A percentile compares a stretch with the other conserved stretches of the same genome.
Conservation (phyloP, 768 basidiomycete genomes). For the Kwoniella heveanensis region DNA sequence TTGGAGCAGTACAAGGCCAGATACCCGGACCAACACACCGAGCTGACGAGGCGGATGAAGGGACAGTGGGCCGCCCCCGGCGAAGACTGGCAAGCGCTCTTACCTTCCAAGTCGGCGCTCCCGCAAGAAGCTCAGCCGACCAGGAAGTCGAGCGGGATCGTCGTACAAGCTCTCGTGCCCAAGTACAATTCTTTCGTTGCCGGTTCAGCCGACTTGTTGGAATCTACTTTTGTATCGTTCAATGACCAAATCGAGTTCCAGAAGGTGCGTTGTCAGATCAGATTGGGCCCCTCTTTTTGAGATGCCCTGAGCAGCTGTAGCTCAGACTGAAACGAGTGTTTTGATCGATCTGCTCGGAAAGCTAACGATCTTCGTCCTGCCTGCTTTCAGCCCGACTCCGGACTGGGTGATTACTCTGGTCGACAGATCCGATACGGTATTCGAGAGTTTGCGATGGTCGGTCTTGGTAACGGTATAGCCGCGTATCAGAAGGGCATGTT, state of each 20-base stretch:
- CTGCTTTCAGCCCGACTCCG: constrained; percentile 33
- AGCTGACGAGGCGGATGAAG: constrained; percentile 32
- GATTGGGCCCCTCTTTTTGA: too few species aligned
- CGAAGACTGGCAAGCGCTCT: constrained; percentile 36
- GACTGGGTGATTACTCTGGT: constrained; percentile 50
- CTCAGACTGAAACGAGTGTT: too few species aligned
- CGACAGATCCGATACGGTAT: constrained; percentile 54
- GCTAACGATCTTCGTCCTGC: background rate
- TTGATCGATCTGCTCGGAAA: too few species aligned
- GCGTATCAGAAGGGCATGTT: constrained; percentile 55
- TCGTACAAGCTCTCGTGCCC: constrained; percentile 43
- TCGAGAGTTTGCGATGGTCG: constrained; percentile 53
- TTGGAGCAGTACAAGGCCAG: constrained; percentile 31
- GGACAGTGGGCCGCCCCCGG: constrained; percentile 30
- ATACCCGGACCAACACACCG: constrained; percentile 37
- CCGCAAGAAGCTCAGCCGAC: constrained; percentile 36
- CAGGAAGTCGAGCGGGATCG: constrained; percentile 45
- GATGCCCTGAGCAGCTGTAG: too few species aligned
- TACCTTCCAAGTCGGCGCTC: constrained; percentile 41
- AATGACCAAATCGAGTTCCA: constrained; percentile 49
- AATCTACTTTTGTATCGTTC: constrained; percentile 52
- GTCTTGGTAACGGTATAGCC: constrained; percentile 49
- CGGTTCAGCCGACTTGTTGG: constrained; percentile 49
- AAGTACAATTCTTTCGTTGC: constrained; percentile 39
- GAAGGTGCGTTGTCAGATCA: constrained; percentile 27